These are phyloP conservation scores for Leccinum disarticulatum DNA, from an alignment of 768 basidiomycete genomes.

Conservation along the genomic window DNA sequence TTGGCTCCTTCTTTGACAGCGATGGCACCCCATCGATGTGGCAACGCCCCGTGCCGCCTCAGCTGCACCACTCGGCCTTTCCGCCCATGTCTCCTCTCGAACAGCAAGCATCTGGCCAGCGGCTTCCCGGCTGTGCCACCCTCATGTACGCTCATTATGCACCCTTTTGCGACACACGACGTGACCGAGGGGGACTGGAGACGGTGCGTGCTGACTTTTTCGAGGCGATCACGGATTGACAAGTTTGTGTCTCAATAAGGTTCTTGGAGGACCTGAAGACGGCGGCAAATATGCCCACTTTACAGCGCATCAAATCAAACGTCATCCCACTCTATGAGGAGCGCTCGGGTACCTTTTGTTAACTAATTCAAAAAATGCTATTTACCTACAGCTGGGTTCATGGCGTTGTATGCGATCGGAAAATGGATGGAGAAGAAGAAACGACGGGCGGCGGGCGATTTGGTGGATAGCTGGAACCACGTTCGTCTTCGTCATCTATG, in stretches of 20 bases:
- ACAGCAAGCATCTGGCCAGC: constrained; percentile 29
- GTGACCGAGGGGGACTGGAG: constrained; percentile 50
- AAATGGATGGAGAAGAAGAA: too few relatives aligned
- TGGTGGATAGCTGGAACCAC: constrained; percentile 48
- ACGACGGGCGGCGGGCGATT: constrained; percentile 33
- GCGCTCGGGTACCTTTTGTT: too few relatives aligned
- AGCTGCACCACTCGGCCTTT: constrained; percentile 21
- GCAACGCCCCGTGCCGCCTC: constrained; percentile 17
- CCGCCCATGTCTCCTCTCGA: constrained; percentile 31
- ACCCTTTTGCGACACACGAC: constrained; percentile 54
- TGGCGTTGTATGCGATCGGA: constrained; percentile 8
- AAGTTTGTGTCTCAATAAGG: constrained; percentile 6
- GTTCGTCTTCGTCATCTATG: constrained; percentile 26
- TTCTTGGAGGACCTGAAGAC: constrained; percentile 41
- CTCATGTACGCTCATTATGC: constrained; percentile 35
- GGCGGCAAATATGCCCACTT: constrained; percentile 33
- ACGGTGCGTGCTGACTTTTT: constrained; percentile 6
- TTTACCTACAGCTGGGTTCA: constrained; percentile 18
- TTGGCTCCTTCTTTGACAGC: constrained; percentile 28
- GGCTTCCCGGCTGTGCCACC: constrained; percentile 49
- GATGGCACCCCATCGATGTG: constrained; percentile 27
- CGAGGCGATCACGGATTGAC: not conserved
- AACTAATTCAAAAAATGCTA: too few relatives aligned
- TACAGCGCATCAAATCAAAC: constrained; percentile 34
- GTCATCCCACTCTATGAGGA: constrained; percentile 4